phyloP scores from a whole-genome alignment of 768 basidiomycete species.

The Leccinum variicolor region DNA sequence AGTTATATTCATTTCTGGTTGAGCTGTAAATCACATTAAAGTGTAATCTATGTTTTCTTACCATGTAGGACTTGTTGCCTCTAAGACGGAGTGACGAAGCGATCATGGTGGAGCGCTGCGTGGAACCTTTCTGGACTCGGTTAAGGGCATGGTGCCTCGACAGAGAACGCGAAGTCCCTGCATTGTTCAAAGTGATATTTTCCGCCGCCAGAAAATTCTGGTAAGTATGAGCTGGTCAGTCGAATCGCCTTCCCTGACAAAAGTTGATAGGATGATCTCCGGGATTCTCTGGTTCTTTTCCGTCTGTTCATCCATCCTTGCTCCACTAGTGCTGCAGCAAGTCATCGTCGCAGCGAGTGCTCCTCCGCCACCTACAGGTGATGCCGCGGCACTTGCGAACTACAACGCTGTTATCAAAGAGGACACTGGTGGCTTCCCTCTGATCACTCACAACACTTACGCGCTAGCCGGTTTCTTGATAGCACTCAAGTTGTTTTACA shows the following conservation, averaged over 20 bases:
- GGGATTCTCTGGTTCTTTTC: conserved; percentile 30
- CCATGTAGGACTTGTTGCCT: conserved; percentile 24
- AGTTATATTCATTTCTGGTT: conserved; percentile 26
- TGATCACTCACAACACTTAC: conserved; percentile 25
- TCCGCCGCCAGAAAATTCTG: conserved; percentile 14
- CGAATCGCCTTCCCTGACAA: not conserved
- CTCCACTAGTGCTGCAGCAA: conserved; percentile 28
- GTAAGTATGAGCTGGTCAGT: not conserved
- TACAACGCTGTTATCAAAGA: conserved; percentile 18
- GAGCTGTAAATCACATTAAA: conserved; percentile 19
- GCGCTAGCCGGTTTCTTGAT: conserved; percentile 22
- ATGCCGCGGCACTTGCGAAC: conserved; percentile 20
- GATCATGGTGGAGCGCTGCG: conserved; percentile 22
- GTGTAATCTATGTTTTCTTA: conserved; percentile 9
- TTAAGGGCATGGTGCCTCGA: conserved; percentile 19
- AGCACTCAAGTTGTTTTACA: conserved; percentile 22
- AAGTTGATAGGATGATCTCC: conserved; percentile 19
- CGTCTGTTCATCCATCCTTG: conserved; percentile 16
- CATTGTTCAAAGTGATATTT: conserved; percentile 17
- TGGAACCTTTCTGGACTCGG: conserved; percentile 23
- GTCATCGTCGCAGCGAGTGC: conserved; percentile 24
- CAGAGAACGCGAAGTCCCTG: conserved; percentile 10
- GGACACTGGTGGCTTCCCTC: conserved; percentile 29
- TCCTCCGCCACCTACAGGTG: conserved; percentile 14
- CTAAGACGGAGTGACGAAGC: conserved; percentile 26